Evolutionary conservation across 495 filamentous ascomycete genomes (phyloP), one percentile per base, ranked within the genome.

Genomic region (Hypoxylon trugodes): DNA sequence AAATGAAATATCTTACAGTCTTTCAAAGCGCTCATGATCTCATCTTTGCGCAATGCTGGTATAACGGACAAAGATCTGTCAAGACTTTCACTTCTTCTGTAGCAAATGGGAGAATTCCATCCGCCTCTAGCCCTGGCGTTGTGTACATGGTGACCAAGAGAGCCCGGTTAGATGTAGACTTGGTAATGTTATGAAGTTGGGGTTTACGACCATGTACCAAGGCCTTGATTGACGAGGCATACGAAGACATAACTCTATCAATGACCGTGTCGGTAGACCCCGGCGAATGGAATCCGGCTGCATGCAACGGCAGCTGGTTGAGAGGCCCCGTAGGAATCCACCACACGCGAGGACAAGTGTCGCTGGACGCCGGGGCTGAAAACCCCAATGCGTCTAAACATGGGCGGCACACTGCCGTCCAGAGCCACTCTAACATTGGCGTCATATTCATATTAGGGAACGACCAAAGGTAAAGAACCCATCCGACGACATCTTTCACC

Each of bases 1-100:
- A 66, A 61, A 35, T 66, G 63, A 38, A 61, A 66, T 35, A 76
- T 71, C n/a, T 71, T 57, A 37, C 59, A 73, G 4, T 21, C 24
- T 12, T 4, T 25, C 19, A 75, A 10, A 8, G 43, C 7, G 10
- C 19, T 7, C 8, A 71, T 16, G n/a, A 74, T 55, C 45, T 69
- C 65, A 21, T 58, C 18, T 24, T 60, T 60, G 35, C 40, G 15
- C 24, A 36, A 10, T 1, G n/a, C 2, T 22, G 38, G 38, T 18
- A 2, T 36, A 15, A 36, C 24, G 25, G 38, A 13, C 40, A 56
- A 24, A 56, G 40, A 18, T 7, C 16, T 3, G 9, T 46, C 22
- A 56, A 22, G 25, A 36, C 36, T 1, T 2, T 24, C 8, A 43
- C 19, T 25, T 43, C 41, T 6, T 43, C 41, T n/a, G 5, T n/a